Base-by-base conservation (phyloP, 1,139 yeast species). In the Candida neerlandica region DNA sequence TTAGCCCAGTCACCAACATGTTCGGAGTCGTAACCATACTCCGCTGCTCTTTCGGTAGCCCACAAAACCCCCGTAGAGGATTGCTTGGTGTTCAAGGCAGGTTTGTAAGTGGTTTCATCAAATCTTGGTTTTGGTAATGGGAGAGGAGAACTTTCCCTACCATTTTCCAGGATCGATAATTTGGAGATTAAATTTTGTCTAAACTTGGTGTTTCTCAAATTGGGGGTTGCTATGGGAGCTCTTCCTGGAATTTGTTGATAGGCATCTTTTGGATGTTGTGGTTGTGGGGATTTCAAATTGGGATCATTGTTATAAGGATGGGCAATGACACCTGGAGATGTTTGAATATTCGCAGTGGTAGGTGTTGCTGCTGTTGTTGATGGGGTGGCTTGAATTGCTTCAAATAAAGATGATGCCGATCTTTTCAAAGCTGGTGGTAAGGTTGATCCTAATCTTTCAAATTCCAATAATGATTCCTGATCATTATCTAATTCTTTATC, bases 11-110 rank as follows among this genome's bases (percentile, higher is more conserved):
- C 69, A 46, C 70, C 73, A 51, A 79, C 82, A 43, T 72, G 72
- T 50, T 73, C 73, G 6, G 71, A 70, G 42, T 73, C 67, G 61
- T 72, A 84, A 0, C 89, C 89, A 61, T 82, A 79, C 51, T 80
- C 86, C 42, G 71, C 66, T 29, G 89, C 89, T 57, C 86, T 72
- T 61, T 84, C 88, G 1, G 88, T 84, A 45, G 82, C 82, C 88
- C 88, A 84, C 53, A 83, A 77, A 16, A 84, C 89, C 51, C 89
- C 89, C 0, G 89, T 84, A 10, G 86, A 81, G 12, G 85, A 79
- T 58, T 82, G 86, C 48, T 77, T 75, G 32, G 82, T 78, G 64
- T 83, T 84, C 71, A 83, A 69, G 11, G 87, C 88, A 2, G 88
- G 88, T 58, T 77, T 77, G 54, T 75, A 76, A 53, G 78, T 78